Evolutionary conservation across 2,329 filamentous ascomycete genomes (phyloP).

Genomic region (Aspergillus niger): DNA sequence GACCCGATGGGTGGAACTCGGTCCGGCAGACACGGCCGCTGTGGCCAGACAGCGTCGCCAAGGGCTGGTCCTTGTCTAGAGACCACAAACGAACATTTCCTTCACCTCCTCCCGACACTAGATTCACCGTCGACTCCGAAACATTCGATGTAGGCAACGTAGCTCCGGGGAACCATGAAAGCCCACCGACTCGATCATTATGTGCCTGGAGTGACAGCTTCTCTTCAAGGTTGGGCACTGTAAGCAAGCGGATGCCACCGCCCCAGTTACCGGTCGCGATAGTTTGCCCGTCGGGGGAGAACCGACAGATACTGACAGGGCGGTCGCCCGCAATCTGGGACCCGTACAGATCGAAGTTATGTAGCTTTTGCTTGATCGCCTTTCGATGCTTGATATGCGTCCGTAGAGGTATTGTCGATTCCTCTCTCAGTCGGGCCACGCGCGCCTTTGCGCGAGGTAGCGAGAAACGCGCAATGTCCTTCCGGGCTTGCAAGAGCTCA

Average conservation of each 20-base stretch:
- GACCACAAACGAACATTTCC: conserved; percentile 89
- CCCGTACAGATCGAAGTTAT: conserved; percentile 85
- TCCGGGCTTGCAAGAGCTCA: conserved; percentile 73
- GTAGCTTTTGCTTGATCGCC: conserved; percentile 77
- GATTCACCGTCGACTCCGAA: conserved; percentile 72
- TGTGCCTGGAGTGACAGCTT: conserved; percentile 78
- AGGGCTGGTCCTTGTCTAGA: conserved; percentile 77
- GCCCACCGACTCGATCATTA: conserved; percentile 82
- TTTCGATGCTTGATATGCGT: conserved; percentile 94
- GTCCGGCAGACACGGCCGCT: conserved; percentile 84
- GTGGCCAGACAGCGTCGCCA: conserved; percentile 81
- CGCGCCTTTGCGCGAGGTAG: conserved; percentile 78
- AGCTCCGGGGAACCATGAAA: conserved; percentile 85
- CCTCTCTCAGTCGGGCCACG: conserved; percentile 73
- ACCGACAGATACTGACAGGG: conserved; percentile 86
- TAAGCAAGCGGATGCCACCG: conserved; percentile 81
- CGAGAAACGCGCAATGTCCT: conserved; percentile 79
- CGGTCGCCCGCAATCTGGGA: conserved; percentile 91
- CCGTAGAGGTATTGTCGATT: conserved; percentile 79
- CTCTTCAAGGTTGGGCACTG: conserved; percentile 78
- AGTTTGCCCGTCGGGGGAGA: conserved; percentile 80
- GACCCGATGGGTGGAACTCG: conserved; percentile 90
- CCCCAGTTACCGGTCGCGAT: conserved; percentile 93
- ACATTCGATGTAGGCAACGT: conserved; percentile 72
- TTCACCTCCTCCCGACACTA: conserved; percentile 89